Evolutionary conservation across 768 basidiomycete genomes (phyloP), one percentile per base, ranked within the genome.

Genomic region (Rhizopogon roseolus): DNA sequence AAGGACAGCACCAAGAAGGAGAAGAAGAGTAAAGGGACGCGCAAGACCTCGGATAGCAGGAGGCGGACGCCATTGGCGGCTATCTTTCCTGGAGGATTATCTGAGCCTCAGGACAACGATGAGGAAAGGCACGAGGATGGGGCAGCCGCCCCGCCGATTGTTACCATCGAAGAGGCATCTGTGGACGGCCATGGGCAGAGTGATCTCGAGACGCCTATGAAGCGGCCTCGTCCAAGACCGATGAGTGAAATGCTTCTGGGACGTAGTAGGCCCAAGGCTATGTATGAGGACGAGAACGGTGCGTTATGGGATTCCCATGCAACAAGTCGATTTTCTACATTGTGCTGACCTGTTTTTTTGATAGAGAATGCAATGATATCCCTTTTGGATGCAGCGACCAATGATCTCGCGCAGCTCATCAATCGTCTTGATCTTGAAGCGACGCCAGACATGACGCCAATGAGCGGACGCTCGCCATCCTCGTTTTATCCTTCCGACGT

Each of bases 361-460:
- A 14, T 6, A 70, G 61, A 70, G 4, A 55, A 57, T 80, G 88
- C 78, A 56, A 81, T 81, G 13, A 62, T 90, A 1, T 87, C 84
- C 0, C 77, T 89, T 29, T 71, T 91, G n/a, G 86, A 86, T 57
- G 87, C 88, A 0, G 90, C 87, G 0, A 92, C 90, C 1, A 82
- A 88, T 49, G 90, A 92, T 40, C 77, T 93, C 4, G 90, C 86
- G 0, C 81, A 81, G 52, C 72, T 93, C 4, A 88, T 93, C 65
- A 88, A 85, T 57, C 79, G 80, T n/a, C 75, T 93, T n/a, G 87
- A 91, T 58, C 73, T 93, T 4, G 82, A 90, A 63, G 87, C 88
- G 4, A 92, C 90, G 0, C 74, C 78, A 1, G 77, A 81, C 34
- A 54, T 71, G 49, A 75, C 79, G 1, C 79, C 81, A 3, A 67